Evolutionary conservation across 257 asterid genomes (phyloP).

Genomic region (Solanum okadae): DNA sequence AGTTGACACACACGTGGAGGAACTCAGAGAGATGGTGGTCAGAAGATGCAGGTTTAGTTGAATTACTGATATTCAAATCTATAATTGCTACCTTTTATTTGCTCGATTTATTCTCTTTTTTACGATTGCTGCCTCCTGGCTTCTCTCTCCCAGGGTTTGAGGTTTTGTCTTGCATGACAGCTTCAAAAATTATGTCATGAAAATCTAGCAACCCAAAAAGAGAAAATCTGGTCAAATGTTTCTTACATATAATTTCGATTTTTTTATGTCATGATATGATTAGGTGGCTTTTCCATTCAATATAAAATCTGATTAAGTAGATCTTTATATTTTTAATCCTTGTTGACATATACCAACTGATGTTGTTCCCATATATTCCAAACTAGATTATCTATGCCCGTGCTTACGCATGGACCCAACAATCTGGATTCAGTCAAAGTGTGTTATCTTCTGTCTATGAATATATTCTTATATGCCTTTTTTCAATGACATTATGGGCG

Average conservation of each 20-base stretch:
- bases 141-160: not conserved
- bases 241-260: not conserved
- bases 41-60: conserved; percentile 75
- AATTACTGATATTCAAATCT: not conserved
- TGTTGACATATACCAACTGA: not conserved
- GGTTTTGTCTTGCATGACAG: not conserved
- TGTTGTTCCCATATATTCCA: not conserved
- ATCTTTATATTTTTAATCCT: not conserved
- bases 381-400: not conserved
- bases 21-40: conserved; percentile 64
- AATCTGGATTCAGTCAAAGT: not conserved
- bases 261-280: not conserved
- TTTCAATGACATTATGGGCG: not conserved
- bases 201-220: not conserved
- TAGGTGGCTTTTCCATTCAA: not conserved
- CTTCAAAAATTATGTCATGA: not conserved
- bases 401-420: not conserved
- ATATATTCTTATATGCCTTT: not conserved
- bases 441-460: not conserved
- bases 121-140: not conserved
- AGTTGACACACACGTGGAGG: conserved; percentile 57
- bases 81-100: not conserved
- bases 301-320: not conserved
- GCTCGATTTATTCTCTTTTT: not conserved
- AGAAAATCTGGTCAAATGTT: not conserved